Evolutionary conservation across 768 basidiomycete genomes (phyloP), one percentile per base, ranked within the genome.

Genomic region (Tylopilus plumbeoviolaceoides): DNA sequence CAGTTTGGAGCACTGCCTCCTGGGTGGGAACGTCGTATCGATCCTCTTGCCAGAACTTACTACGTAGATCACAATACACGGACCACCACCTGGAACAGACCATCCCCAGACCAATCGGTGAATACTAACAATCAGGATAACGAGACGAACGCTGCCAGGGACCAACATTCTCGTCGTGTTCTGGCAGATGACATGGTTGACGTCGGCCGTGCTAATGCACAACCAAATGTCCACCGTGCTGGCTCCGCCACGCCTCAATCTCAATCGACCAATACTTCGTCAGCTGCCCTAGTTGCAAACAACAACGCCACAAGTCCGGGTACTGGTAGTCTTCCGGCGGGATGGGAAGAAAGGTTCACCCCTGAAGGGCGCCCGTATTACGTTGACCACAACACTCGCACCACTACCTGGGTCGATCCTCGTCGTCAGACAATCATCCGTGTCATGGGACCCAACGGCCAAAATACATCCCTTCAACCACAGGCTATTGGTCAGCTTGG

Each of bases 401-500:
- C 97, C 18, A 98, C 97, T 30, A 99, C 97, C n/a, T 99, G 97
- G 97, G 95, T 98, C 21, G 97, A 99, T 68, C 97, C 97, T 36
- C 88, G 97, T 46, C 85, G 97, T 43, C 97, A 98, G 73, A 93
- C 94, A 11, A 82, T 98, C 55, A 88, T 98, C 54, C 93, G 95
- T 57, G 95, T 98, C 44, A 90, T 98, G 86, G 95, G 92, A 18
- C 92, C 94, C 20, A 85, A 84, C 63, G 94, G 95, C 11, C 91
- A 91, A 70, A 89, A 89, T 58, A 74, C 92, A 15, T 82, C 88
- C 6, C 76, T 94, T 25, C 95, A 98, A 68, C 92, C 94, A 9
- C 95, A 98, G 70, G 88, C 94, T 10, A 95, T 98, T 51, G 91
- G 91, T 11, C 95, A 98, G 66, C 87, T 99, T 21, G 97, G 97